Evolutionary conservation across 2,329 filamentous ascomycete genomes (phyloP), one percentile per base, ranked within the genome.

Genomic region (Aurifilum marmelostoma): DNA sequence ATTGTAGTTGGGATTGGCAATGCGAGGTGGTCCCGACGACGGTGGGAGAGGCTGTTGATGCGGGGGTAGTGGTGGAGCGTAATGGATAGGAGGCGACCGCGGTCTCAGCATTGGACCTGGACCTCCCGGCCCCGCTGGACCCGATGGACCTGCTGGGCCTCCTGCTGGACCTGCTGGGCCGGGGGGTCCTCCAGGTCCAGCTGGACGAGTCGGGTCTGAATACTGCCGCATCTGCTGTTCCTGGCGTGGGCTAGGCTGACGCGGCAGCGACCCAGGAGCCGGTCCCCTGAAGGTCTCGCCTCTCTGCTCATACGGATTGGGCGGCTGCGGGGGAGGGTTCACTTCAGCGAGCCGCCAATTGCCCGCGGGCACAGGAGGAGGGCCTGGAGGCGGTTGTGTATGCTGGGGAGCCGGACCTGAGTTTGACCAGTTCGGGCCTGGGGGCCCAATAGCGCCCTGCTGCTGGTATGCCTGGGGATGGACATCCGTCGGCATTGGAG

Each of bases 381-480:
- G 86, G 52, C 76, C 67, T 61, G 74, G 75, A 67, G 74, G 72
- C 3, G 75, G 79, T 69, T 81, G 82, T 60, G 80, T 79, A 71
- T 81, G 80, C 70, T 85, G 84, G 63, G 89, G 88, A 58, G 89
- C 88, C 65, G 88, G 88, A 54, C 89, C 88, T 63, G 93, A 92
- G 69, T 90, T 91, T 72, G 92, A 92, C 95, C 95, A 98, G 78
- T 97, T 92, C 72, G 94, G 94, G 65, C 91, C 91, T 65, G 93
- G 92, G 69, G 93, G 93, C 14, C 92, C 93, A 73, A 92, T 92
- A 66, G 96, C 91, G 56, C 92, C 92, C 62, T 90, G 88, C 66
- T 90, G 88, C 79, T 97, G 94, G 76, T 98, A 98, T 8, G 94
- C 92, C 76, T 97, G 93, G 63, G 95, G 95, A 78, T 98, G 94